Percentiles rank a stretch among this genome's conserved stretches.
These are phyloP conservation scores for Trametes sanguinea DNA, from an alignment of 768 basidiomycete genomes.

Conservation along the genomic window DNA sequence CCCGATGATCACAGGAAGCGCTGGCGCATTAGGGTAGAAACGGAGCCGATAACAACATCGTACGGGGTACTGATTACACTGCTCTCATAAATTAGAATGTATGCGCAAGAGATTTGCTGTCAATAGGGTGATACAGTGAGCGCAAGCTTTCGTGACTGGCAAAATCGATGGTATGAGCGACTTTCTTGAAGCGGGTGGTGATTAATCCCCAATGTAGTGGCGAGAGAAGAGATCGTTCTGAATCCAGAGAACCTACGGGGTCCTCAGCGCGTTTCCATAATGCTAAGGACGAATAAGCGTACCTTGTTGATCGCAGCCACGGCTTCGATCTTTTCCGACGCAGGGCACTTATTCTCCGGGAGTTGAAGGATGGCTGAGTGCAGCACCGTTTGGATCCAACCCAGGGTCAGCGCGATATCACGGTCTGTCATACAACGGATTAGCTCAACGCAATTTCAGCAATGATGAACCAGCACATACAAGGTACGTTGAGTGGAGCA, in stretches of 20 bases:
- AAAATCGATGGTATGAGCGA: no score
- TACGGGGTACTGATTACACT: neutral
- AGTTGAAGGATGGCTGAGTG: conserved; percentile 44
- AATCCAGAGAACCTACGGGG: conserved; percentile 47
- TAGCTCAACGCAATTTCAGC: neutral
- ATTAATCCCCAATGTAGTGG: conserved; percentile 42
- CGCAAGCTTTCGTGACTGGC: neutral
- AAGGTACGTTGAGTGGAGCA: conserved; percentile 36
- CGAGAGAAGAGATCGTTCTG: conserved; percentile 51
- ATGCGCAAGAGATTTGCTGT: neutral
- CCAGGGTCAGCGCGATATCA: conserved; percentile 44
- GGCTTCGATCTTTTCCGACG: conserved; percentile 42
- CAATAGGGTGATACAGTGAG: no score
- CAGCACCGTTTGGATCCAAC: conserved; percentile 49
- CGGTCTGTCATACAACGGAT: conserved; percentile 36
- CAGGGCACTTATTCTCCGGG: conserved; percentile 38
- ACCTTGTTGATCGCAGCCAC: conserved; percentile 49
- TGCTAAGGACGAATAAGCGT: conserved; percentile 2
- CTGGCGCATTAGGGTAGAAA: no score
- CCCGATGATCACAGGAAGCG: no score
- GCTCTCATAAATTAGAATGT: neutral
- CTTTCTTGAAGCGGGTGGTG: no score
- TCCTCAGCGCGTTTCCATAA: neutral
- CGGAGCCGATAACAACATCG: no score
- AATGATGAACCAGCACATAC: neutral